phyloP scores from a whole-genome alignment of 257 asterid species.

The Lycium barbarum region DNA sequence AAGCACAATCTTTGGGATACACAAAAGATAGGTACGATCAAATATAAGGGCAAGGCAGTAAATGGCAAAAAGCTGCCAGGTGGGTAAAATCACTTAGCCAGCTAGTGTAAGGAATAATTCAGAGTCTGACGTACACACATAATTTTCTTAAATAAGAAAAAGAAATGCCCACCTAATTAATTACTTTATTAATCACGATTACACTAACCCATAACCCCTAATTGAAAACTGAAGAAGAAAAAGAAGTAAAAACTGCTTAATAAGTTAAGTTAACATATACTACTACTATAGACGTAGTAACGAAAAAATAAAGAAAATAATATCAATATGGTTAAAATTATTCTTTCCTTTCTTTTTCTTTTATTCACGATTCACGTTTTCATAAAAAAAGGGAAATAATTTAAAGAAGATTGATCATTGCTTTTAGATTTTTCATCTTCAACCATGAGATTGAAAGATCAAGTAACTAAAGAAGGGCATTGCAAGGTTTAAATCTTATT shows the following conservation, averaged over 20 bases:
- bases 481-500: too few species aligned
- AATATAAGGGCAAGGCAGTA: conserved; percentile 44
- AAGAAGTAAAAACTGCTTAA: background rate
- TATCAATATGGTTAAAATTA: background rate
- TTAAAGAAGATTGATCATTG: background rate
- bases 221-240: background rate
- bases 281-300: background rate
- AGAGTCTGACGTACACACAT: background rate
- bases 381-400: background rate
- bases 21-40: conserved; percentile 33
- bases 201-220: background rate
- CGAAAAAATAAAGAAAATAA: background rate
- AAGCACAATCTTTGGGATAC: conserved; percentile 39
- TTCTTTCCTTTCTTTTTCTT: background rate
- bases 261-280: background rate
- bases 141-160: conserved; percentile 7
- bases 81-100: conserved; percentile 43
- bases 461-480: background rate
- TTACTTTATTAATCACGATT: background rate
- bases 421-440: background rate
- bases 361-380: background rate
- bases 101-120: conserved; percentile 8
- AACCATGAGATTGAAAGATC: background rate
- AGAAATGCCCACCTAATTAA: background rate
- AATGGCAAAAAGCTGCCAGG: conserved; percentile 48